These are phyloP conservation scores for Cladosporium sp. DNA, from an alignment of 2,329 filamentous ascomycete genomes.

Conservation along the genomic window DNA sequence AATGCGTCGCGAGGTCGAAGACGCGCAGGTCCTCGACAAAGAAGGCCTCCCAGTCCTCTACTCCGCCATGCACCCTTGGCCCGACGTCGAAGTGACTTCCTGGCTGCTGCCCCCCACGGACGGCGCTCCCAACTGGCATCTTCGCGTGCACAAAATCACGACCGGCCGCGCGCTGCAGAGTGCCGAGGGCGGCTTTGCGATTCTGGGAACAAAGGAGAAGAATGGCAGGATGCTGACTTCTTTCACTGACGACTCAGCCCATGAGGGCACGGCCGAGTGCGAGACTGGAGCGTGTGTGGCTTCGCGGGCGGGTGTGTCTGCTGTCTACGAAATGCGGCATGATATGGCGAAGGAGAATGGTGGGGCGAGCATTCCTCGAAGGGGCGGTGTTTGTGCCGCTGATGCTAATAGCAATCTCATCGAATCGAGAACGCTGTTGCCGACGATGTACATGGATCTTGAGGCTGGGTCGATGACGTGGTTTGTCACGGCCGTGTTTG, in stretches of 20 bases:
- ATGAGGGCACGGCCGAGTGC: slow-evolving; percentile 41
- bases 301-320: slow-evolving; percentile 48
- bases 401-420: slow-evolving; percentile 77
- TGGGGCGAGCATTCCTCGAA: slow-evolving; percentile 32
- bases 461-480: slow-evolving; percentile 55
- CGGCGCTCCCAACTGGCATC: slow-evolving; percentile 63
- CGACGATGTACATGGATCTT: slow-evolving; percentile 62
- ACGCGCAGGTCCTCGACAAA: slow-evolving; percentile 57
- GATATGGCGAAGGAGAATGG: neutral
- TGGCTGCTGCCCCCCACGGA: slow-evolving; percentile 60
- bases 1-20: slow-evolving; percentile 63
- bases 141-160: slow-evolving; percentile 60
- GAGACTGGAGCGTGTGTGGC: slow-evolving; percentile 38
- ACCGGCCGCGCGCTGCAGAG: slow-evolving; percentile 61
- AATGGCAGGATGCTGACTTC: slow-evolving; percentile 53
- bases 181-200: slow-evolving; percentile 71
- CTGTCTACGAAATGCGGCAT: slow-evolving; percentile 43
- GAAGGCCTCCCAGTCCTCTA: slow-evolving; percentile 57
- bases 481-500: slow-evolving; percentile 70
- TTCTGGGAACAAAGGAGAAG: slow-evolving; percentile 57
- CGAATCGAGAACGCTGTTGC: slow-evolving; percentile 67
- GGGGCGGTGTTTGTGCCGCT: slow-evolving; percentile 65
- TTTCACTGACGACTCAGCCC: slow-evolving; percentile 32
- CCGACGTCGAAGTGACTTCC: slow-evolving; percentile 63
- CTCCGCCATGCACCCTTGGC: slow-evolving; percentile 67